These are phyloP conservation scores for Cardiospermum halicacabum DNA, from an alignment of 345 rosid genomes.

Conservation along the genomic window DNA sequence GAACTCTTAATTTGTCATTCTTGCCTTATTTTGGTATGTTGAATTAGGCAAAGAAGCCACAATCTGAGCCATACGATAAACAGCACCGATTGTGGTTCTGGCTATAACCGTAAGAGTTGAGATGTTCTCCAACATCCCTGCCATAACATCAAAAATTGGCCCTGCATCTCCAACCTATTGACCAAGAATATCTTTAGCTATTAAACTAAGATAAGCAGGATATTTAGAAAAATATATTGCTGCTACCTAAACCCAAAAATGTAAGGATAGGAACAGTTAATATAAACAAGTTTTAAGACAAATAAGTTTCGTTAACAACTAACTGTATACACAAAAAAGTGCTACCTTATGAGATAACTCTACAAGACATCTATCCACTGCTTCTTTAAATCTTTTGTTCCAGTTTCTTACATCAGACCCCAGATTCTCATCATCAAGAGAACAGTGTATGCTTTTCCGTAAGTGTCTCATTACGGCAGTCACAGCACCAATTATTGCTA, in stretches of 20 bases:
- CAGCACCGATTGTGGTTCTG: conserved; percentile 67
- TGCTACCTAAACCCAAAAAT: not conserved
- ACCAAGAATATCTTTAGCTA: conserved; percentile 19
- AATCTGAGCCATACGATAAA: conserved; percentile 94
- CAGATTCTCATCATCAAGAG: conserved; percentile 63
- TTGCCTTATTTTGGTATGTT: conserved; percentile 81
- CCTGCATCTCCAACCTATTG: conserved; percentile 93
- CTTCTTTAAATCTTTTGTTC: conserved; percentile 55
- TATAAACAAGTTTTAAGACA: not conserved
- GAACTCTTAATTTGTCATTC: conserved; percentile 1
- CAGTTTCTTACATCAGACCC: conserved; percentile 53
- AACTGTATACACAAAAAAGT: conserved; percentile 11
- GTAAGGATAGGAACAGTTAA: conserved; percentile 6
- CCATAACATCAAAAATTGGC: conserved; percentile 85
- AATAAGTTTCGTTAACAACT: not conserved
- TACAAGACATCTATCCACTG: conserved; percentile 83
- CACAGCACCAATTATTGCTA: conserved; percentile 72
- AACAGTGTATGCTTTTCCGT: conserved; percentile 78
- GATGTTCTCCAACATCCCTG: conserved; percentile 85
- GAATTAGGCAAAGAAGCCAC: conserved; percentile 80
- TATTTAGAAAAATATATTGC: conserved; percentile 9
- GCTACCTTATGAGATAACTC: conserved; percentile 63
- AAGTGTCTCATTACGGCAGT: conserved; percentile 86
- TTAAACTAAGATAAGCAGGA: conserved; percentile 1
- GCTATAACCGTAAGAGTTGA: conserved; percentile 66